Percentiles rank a stretch among this genome's conserved stretches.
phyloP scores from a whole-genome alignment of 2,329 filamentous ascomycete genomes.

The Xylaria sp. region DNA sequence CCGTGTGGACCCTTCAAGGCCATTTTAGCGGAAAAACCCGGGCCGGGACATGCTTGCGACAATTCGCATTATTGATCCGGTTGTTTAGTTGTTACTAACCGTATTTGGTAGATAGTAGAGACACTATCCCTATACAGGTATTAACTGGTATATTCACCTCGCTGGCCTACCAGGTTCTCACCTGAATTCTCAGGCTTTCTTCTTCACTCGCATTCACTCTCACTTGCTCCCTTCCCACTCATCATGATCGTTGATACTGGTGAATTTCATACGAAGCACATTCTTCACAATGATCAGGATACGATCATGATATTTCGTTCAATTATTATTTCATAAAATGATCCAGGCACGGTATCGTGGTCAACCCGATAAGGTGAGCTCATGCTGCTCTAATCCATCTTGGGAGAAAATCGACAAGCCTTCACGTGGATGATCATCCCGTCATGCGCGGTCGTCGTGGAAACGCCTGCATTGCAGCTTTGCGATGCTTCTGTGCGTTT shows the following conservation, averaged over 20 bases:
- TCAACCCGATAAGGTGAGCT: constrained; percentile 7
- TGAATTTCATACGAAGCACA: too few species aligned
- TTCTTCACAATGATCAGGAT: too few species aligned
- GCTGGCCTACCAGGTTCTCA: neutral
- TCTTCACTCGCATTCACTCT: too few species aligned
- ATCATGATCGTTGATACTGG: neutral
- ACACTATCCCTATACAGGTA: neutral
- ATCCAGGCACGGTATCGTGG: neutral
- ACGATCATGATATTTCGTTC: too few species aligned
- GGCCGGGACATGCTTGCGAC: constrained; percentile 14
- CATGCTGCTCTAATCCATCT: constrained; percentile 9
- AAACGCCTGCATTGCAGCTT: neutral
- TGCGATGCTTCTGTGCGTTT: neutral
- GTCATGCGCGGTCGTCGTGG: neutral
- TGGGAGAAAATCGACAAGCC: neutral
- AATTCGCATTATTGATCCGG: neutral
- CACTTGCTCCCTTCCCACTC: neutral
- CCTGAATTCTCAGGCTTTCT: neutral
- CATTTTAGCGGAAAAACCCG: constrained; percentile 31
- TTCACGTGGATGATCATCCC: neutral
- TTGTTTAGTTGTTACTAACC: neutral
- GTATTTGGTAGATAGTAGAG: neutral
- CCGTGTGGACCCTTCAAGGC: neutral
- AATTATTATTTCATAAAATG: too few species aligned
- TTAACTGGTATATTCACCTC: neutral